Base-by-base conservation (phyloP, 352 stramenopile species). In the Phytophthora sansomeana region DNA sequence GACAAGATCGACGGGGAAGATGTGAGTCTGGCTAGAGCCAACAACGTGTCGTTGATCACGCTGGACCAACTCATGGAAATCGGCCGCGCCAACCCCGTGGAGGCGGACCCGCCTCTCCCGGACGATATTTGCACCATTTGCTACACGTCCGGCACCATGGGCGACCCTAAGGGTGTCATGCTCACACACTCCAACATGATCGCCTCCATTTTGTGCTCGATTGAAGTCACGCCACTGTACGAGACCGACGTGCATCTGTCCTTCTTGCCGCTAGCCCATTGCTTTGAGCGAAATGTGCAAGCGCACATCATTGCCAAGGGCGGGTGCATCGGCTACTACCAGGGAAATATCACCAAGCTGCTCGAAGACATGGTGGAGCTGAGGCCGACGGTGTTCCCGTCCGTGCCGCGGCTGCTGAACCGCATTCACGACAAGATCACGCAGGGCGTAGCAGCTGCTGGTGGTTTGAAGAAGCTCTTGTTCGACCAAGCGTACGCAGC, bases 351-450 rank as follows among this genome's bases (percentile, higher is more conserved):
- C 21, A 59, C 78, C 29, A 83, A 93, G 29, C 72, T 99, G 17
- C 83, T 98, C 67, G 92, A 98, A 58, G 96, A 99, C 74, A 74
- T 98, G 32, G 73, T 87, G 28, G 90, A 84, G 39, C 91, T 98
- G 67, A 80, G 89, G 59, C 96, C 95, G 0, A 98, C 95, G 2
- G 72, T 98, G 2, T 96, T 99, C 68, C 80, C 85, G 21, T 90
- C 87, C 4, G 96, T 98, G 43, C 97, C 97, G n/a, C 82, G 97
- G 16, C 81, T 99, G 14, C 75, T 98, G 43, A 98, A 99, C 68
- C 96, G 97, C 67, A 95, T 99, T 51, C 88, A 98, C 66, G 94
- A 98, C 80, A 98, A 98, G 62, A 88, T 97, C 66, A 89, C 86
- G 43, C 73, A 83, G 28, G 78, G 75, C 14, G 87, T 90, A 1